Evolutionary conservation across 73 alveolate species (phyloP).

Genomic region (Durusdinium trenchii): DNA sequence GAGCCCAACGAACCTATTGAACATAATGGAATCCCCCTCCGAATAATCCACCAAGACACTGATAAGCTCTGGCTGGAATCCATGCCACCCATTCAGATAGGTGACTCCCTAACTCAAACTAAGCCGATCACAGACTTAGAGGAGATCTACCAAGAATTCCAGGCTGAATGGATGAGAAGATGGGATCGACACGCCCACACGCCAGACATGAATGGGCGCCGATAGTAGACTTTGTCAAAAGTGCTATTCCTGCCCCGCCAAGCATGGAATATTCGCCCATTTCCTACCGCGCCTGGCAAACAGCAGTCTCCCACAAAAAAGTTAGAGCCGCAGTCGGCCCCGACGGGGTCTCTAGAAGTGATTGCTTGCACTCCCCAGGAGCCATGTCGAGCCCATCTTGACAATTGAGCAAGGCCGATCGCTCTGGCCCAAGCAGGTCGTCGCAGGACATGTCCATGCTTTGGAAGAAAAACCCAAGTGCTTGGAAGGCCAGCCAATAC

Average conservation of each 20-base stretch:
- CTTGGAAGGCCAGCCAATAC: background rate
- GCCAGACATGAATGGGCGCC: background rate
- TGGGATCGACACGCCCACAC: background rate
- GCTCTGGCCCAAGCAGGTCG: background rate
- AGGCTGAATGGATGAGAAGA: too few relatives aligned
- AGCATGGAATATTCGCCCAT: background rate
- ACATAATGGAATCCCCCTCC: too few relatives aligned
- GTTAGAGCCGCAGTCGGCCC: slow-evolving; percentile 4
- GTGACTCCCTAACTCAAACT: background rate
- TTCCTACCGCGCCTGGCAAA: background rate
- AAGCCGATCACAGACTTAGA: background rate
- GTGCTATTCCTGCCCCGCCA: background rate
- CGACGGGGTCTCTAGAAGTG: background rate
- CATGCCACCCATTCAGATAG: background rate
- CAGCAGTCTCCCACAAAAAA: background rate
- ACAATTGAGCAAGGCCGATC: background rate
- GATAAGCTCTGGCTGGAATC: background rate
- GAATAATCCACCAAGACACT: background rate
- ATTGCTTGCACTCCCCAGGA: background rate
- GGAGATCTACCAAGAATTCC: background rate
- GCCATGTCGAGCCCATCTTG: background rate
- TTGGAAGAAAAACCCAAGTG: background rate
- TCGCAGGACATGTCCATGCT: background rate
- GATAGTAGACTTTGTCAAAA: background rate
- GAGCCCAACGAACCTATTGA: too few relatives aligned